Evolutionary conservation across 192 early-diverging fungal genomes (phyloP).

Genomic region (Neocallimastix lanati): DNA sequence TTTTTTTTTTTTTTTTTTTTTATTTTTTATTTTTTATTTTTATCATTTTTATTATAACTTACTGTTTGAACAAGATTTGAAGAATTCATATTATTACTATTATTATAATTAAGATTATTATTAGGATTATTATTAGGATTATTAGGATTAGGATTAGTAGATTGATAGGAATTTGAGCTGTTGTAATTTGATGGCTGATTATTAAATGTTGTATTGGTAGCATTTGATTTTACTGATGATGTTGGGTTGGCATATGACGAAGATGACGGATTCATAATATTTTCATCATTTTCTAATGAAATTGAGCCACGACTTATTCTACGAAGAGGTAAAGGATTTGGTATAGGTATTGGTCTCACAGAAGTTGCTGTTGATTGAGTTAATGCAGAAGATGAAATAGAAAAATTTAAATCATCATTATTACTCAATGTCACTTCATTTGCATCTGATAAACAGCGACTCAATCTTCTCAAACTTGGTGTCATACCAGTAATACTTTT

Average conservation of each 20-base stretch:
- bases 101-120: too few species aligned
- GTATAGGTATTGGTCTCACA: neutral
- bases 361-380: neutral
- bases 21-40: too few species aligned
- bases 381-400: neutral
- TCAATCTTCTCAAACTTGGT: neutral
- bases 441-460: neutral
- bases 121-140: too few species aligned
- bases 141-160: too few species aligned
- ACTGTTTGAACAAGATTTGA: too few species aligned
- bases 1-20: too few species aligned
- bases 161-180: too few species aligned
- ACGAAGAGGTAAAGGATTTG: neutral
- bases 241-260: neutral
- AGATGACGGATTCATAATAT: neutral
- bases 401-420: neutral
- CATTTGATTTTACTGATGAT: neutral
- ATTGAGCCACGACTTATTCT: neutral
- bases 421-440: neutral
- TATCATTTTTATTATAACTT: too few species aligned
- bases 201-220: too few species aligned
- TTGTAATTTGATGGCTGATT: too few species aligned
- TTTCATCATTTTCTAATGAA: neutral
- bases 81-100: too few species aligned
- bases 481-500: neutral